Evolutionary conservation across 2,329 filamentous ascomycete species (phyloP), one percentile per base, ranked within the genome.

Genomic region (Torrubiellomyces zombiae): DNA sequence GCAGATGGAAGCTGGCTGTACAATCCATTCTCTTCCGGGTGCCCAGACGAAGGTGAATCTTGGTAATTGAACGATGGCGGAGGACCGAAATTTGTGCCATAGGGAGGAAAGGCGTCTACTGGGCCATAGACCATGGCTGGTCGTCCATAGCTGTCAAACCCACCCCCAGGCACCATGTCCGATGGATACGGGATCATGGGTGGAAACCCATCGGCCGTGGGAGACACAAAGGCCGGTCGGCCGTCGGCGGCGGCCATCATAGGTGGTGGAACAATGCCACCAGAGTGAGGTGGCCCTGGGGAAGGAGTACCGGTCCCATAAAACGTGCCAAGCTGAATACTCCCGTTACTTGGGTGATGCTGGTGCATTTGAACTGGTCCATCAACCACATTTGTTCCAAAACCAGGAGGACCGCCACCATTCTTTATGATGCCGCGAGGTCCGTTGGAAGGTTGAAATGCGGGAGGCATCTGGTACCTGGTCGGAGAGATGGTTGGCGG

Each of bases 11-110:
- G 55, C 31, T 55, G 56, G 14, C 45, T 48, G 26, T 47, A 51
- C 27, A 54, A 42, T 28, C 48, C 51, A 16, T 48, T 52, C 9
- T 63, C 58, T 19, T 58, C 59, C 10, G 49, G 53, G 21, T 58
- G 56, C 5, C 48, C 54, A 2, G 67, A 69, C 18, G 64, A 58
- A 31, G 71, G 68, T 3, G 69, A 73, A 18, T 60, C 67, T 28
- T 70, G 68, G 38, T 68, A 69, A 43, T 67, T 73, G 32, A 67
- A 67, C 4, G 67, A 62, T 2, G 66, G 69, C 2, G 61, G 58
- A 2, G 67, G 62, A 3, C 59, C 61, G 38, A 64, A 63, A 34
- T 48, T 51, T 33, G 45, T 48, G 14, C 40, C 42, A 30, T 47
- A 41, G 5, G 39, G 36, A 21, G 35, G 38, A 28, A 48, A 49